Evolutionary conservation across 768 basidiomycete genomes (phyloP).

Genomic region (Ramaria sp.): DNA sequence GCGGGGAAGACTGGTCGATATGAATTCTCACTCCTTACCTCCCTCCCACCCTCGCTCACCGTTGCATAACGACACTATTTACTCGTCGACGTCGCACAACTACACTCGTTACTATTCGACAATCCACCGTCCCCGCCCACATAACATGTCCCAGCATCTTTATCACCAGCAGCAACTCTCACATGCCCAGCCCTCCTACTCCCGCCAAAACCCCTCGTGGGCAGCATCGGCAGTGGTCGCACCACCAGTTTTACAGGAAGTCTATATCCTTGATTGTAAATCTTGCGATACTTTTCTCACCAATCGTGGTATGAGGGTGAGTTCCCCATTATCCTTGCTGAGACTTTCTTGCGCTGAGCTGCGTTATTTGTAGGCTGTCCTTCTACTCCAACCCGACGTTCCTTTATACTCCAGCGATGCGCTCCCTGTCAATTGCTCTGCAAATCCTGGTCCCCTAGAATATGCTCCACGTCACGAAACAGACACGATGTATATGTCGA

Average conservation of each 20-base stretch:
- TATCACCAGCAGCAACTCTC: not conserved
- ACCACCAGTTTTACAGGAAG: constrained; percentile 25
- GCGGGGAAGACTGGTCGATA: constrained; percentile 8
- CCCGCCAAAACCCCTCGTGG: not conserved
- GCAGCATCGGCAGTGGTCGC: not conserved
- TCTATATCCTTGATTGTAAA: constrained; percentile 74
- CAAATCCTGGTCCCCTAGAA: constrained; percentile 13
- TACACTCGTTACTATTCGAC: constrained; percentile 7
- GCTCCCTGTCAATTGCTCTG: constrained; percentile 65
- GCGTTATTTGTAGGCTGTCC: constrained; percentile 48
- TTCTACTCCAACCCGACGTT: constrained; percentile 72
- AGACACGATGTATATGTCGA: constrained; percentile 8
- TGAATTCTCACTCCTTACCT: constrained; percentile 6
- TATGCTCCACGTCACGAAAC: constrained; percentile 34
- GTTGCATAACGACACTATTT: constrained; percentile 2
- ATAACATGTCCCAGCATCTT: not conserved
- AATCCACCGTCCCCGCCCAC: constrained; percentile 4
- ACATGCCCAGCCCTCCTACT: not conserved
- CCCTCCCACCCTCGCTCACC: constrained; percentile 5
- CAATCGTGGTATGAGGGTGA: constrained; percentile 78
- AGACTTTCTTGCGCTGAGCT: not conserved
- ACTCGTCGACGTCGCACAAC: not conserved
- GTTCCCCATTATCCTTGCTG: constrained; percentile 13
- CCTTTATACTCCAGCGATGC: constrained; percentile 80
- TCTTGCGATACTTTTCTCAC: constrained; percentile 66